Evolutionary conservation across 495 filamentous ascomycete species (phyloP), one percentile per base, ranked within the genome.

Genomic region (Annulohypoxylon bovei): DNA sequence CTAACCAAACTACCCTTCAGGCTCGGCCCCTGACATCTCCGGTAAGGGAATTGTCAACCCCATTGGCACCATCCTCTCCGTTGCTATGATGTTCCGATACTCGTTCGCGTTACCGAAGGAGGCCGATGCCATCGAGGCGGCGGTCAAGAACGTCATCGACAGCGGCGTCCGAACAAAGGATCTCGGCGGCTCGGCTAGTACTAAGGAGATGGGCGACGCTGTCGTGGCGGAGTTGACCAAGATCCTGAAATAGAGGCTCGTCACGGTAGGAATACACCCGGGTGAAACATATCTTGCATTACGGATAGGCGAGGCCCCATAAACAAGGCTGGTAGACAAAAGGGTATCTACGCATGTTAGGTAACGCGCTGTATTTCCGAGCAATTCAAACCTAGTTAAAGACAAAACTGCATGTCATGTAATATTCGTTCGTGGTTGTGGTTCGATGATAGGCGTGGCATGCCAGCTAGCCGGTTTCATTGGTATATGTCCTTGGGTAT

Each of bases 11-110:
- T 42, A 3, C 18, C 8, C 1, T 53, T 14, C 44, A 87, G 85
- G 89, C 39, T 91, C 88, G 50, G 90, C 89, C 8, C 90, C 89
- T 4, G 90, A 92, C 68, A 97, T 97, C 67, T 90, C 90, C 18
- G 93, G 92, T 71, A 86, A 93, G 83, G 93, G 94, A 57, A 91
- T 97, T 67, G 95, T 98, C 74, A 93, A 93, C 77, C 91, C 91
- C 6, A 81, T 92, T 30, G 93, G 92, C 23, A 92, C 92, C 72
- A 92, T 97, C 62, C 87, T 97, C 6, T 94, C 91, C 4, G 89
- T 95, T 22, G 93, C 92, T 65, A 92, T 97, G 90, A 92, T 98
- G 92, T 88, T 97, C 70, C 89, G 90, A 64, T 97, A 97, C 81
- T 96, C 92, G 3, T 84, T 98, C 44, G 88, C 88, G 68, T 88